A percentile compares a stretch with the other conserved stretches of the same genome.
Conservation (phyloP, 441 rosid genomes). For the Pelargonium citronellum region DNA sequence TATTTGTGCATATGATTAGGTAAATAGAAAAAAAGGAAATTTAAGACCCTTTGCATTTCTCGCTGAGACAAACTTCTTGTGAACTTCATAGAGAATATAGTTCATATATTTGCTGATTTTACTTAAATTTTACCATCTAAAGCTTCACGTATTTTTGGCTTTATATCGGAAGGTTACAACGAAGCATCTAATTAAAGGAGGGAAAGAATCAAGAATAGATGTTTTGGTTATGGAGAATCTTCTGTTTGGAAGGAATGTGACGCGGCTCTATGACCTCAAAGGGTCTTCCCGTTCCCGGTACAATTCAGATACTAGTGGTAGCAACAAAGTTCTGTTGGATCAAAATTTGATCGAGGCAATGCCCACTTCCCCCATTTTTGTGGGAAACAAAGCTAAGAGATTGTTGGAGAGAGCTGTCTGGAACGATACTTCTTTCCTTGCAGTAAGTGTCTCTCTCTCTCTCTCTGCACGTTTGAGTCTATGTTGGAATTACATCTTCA, state of each 20-base stretch:
- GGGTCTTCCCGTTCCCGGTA: slow-evolving; percentile 94
- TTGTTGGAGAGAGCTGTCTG: slow-evolving; percentile 94
- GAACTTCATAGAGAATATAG: too few species aligned
- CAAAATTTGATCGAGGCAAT: slow-evolving; percentile 96
- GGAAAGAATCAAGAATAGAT: slow-evolving; percentile 82
- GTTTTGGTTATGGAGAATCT: slow-evolving; percentile 97
- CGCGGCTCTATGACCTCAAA: slow-evolving; percentile 85
- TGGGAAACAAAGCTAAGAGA: slow-evolving; percentile 88
- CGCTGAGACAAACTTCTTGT: too few species aligned
- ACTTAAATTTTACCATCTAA: background rate
- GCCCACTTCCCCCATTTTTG: slow-evolving; percentile 96
- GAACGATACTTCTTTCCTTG: slow-evolving; percentile 96
- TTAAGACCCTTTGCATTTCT: too few species aligned
- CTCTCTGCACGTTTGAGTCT: background rate
- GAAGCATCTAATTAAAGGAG: slow-evolving; percentile 73
- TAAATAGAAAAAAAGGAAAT: too few species aligned
- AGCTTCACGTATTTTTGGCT: slow-evolving; percentile 14
- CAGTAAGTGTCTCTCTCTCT: slow-evolving; percentile 46
- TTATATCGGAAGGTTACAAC: slow-evolving; percentile 47
- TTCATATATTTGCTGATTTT: background rate
- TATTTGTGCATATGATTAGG: too few species aligned
- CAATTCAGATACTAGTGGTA: slow-evolving; percentile 80
- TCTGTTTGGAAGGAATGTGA: slow-evolving; percentile 63
- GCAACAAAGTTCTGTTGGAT: slow-evolving; percentile 90
- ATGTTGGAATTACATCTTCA: too few species aligned